Percentiles rank a stretch among this genome's conserved stretches.
Conservation (phyloP, 139 green algal species). For the Nannochloris sp. region DNA sequence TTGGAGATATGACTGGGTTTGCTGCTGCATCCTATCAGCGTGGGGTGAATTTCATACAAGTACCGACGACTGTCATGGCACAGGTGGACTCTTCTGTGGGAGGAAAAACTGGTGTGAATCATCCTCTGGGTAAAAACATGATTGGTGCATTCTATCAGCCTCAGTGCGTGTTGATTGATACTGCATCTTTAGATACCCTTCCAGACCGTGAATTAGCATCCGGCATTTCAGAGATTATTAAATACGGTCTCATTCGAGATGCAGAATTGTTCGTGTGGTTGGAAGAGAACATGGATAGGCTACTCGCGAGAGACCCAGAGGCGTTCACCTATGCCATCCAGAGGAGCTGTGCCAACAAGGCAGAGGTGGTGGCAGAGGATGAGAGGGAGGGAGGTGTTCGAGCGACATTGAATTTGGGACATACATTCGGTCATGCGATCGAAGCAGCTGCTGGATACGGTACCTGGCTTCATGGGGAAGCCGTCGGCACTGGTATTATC, state of each 20-base stretch:
- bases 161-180: constrained; percentile 87
- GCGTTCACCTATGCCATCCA: constrained; percentile 87
- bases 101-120: constrained; percentile 98
- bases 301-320: constrained; percentile 70
- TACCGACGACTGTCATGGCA: constrained; percentile 96
- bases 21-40: constrained; percentile 90
- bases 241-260: constrained; percentile 97
- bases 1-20: constrained; percentile 98
- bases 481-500: constrained; percentile 82
- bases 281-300: constrained; percentile 79
- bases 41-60: constrained; percentile 95
- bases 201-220: constrained; percentile 83
- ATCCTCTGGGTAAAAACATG: constrained; percentile 99
- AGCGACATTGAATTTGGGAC: constrained; percentile 95
- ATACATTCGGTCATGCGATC: constrained; percentile 99
- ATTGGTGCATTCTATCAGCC: constrained; percentile 90
- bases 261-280: constrained; percentile 90
- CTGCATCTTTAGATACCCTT: constrained; percentile 74
- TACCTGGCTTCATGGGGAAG: constrained; percentile 87
- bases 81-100: constrained; percentile 97
- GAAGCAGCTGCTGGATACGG: constrained; percentile 73
- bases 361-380: constrained; percentile 83
- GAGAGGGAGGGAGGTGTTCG: constrained; percentile 92
- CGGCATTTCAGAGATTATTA: constrained; percentile 95
- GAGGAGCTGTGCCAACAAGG: constrained; percentile 95